Conservation (phyloP, 257 asterid genomes). For the Solanum okadae region DNA sequence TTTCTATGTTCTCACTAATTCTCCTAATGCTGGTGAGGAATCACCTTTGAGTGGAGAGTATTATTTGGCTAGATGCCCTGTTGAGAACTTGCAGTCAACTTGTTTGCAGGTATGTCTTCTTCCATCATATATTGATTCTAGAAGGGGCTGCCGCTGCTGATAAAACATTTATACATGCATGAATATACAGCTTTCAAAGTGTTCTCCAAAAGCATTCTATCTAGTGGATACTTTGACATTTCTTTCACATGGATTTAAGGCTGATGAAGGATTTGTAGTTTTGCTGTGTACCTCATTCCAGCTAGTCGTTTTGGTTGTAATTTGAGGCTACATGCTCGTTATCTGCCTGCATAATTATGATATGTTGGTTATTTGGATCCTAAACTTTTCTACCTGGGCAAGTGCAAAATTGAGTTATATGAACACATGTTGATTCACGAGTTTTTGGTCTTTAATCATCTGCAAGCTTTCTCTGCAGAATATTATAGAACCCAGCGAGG, state of each 20-base stretch:
- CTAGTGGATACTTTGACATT: neutral
- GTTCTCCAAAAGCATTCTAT: neutral
- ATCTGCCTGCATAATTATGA: neutral
- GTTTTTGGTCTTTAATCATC: neutral
- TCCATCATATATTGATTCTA: neutral
- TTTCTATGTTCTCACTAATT: slow-evolving; percentile 83
- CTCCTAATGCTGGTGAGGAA: slow-evolving; percentile 31
- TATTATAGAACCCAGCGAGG: slow-evolving; percentile 50
- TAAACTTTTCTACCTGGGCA: neutral
- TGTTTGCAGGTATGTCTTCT: slow-evolving; percentile 42
- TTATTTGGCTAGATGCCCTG: slow-evolving; percentile 63
- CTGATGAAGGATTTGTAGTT: neutral
- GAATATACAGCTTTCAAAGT: neutral
- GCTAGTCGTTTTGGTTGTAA: neutral
- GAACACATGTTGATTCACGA: neutral
- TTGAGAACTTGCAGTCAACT: slow-evolving; percentile 36
- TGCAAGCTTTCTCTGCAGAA: slow-evolving; percentile 22
- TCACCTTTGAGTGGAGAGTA: slow-evolving; percentile 37
- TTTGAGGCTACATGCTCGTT: neutral
- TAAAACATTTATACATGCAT: neutral
- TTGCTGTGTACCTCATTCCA: neutral
- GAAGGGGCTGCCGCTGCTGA: neutral
- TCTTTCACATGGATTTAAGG: neutral
- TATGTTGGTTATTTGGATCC: neutral
- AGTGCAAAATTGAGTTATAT: neutral